Conservation (phyloP, 805 yeast species). For the Sugiyamaella lignohabitans region DNA sequence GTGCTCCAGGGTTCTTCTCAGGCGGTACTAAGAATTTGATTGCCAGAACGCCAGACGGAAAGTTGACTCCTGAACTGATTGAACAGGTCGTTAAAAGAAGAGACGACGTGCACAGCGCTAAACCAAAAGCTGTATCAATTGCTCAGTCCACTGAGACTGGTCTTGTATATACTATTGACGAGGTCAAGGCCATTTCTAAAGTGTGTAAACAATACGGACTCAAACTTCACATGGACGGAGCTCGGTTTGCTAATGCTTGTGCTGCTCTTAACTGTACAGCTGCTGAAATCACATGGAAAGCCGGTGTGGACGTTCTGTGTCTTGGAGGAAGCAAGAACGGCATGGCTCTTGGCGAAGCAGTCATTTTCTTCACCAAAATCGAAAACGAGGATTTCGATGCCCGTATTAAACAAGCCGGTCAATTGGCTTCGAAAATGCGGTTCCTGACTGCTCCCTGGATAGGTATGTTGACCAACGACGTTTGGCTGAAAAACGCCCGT, state of each 20-base stretch:
- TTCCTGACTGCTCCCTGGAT: conserved; percentile 8
- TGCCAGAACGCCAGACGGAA: conserved; percentile 3
- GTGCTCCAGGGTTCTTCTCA: conserved; percentile 9
- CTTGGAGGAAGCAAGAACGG: conserved; percentile 8
- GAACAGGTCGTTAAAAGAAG: neutral
- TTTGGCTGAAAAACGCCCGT: conserved; percentile 8
- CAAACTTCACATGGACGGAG: conserved; percentile 9
- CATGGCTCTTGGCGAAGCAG: conserved; percentile 9
- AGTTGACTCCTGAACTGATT: conserved; percentile 2
- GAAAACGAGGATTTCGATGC: conserved; percentile 4
- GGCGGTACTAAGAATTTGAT: conserved; percentile 6
- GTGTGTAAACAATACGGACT: conserved; percentile 3
- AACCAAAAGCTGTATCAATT: conserved; percentile 6
- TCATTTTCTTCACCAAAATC: conserved; percentile 4
- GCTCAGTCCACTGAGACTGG: conserved; percentile 8
- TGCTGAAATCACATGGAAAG: conserved; percentile 9
- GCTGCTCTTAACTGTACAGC: conserved; percentile 5
- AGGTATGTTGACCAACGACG: conserved; percentile 1
- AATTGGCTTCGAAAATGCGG: conserved; percentile 9
- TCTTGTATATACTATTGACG: conserved; percentile 4
- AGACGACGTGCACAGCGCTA: conserved; percentile 4
- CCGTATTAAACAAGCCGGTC: conserved; percentile 8
- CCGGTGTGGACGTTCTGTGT: conserved; percentile 8
- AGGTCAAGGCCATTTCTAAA: conserved; percentile 5
- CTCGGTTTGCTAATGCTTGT: conserved; percentile 8